These are phyloP conservation scores for Glycine tomentella DNA, from an alignment of 306 rosid species.

Conservation along the genomic window DNA sequence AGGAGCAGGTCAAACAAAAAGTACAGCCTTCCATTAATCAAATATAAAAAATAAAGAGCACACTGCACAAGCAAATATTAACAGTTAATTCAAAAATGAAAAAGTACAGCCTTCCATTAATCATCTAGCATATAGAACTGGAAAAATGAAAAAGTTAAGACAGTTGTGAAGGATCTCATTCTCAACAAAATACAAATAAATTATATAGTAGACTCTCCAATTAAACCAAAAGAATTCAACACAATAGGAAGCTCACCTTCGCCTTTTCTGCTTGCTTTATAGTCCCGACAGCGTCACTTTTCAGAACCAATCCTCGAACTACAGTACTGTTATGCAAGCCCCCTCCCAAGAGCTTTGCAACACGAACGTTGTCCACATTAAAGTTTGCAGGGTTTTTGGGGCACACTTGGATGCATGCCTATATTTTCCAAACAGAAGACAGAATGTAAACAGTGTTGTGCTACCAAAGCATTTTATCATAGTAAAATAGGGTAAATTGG, in stretches of 20 bases:
- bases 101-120: too few species aligned
- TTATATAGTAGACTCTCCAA: neutral
- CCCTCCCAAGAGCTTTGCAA: constrained; percentile 92
- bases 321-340: constrained; percentile 83
- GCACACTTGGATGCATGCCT: constrained; percentile 98
- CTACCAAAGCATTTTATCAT: constrained; percentile 4
- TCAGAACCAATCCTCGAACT: constrained; percentile 87
- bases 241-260: constrained; percentile 62
- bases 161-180: constrained; percentile 19
- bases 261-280: constrained; percentile 77
- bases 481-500: constrained; percentile 33
- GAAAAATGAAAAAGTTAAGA: constrained; percentile 1
- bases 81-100: too few species aligned
- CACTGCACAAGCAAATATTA: neutral
- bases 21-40: constrained; percentile 1
- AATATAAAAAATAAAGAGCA: neutral
- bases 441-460: neutral
- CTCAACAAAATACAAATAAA: constrained; percentile 11
- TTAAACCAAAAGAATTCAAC: constrained; percentile 26
- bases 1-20: neutral
- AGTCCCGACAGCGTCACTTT: constrained; percentile 80
- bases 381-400: constrained; percentile 91
- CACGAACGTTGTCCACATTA: constrained; percentile 93
- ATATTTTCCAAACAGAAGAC: constrained; percentile 36
- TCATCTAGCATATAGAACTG: constrained; percentile 17